Base-by-base conservation (phyloP, 2,329 filamentous ascomycete genomes). In the Trichophyton mentagrophytes region DNA sequence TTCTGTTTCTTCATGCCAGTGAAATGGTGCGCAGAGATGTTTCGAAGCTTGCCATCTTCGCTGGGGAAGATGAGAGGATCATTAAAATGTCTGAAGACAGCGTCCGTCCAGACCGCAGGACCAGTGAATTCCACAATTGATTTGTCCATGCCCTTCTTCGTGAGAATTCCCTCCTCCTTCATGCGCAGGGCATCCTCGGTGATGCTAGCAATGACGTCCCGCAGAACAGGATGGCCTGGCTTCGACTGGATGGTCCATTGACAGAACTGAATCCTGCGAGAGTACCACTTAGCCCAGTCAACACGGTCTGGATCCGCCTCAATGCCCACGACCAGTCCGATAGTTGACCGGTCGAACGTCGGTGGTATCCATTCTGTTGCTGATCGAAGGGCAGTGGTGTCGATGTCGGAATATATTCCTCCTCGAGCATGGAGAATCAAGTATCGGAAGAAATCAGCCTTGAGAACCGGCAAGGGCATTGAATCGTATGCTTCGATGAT, bases 181-280 rank as follows among this genome's bases (percentile, higher is more conserved):
- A 86, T 82, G 62, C 80, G 78, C 57, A 97, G 78, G 0, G 91
- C 88, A 71, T 91, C 84, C 65, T 89, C 81, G 0, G 92, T 96
- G 69, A 99, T 91, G 66, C 85, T 87, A 13, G 87, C 80, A 36
- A 99, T 90, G 63, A 96, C 83, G 63, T 96, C 89, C 64, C 91
- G 85, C 62, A 99, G 81, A 11, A 96, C 85, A 0, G 93, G 93
- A 72, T 99, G 93, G 9, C 93, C 93, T 0, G 92, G 88, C 74
- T 99, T 99, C 61, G 88, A 79, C 74, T 97, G 92, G 64, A 99
- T 96, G 1, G 93, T 99, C 93, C 93, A 99, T 73, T 99, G 93
- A 76, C 93, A 99, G 75, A 99, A 97, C 72, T 97, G 93, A 63
- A 99, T 91, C 65, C 92, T 84, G 62, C 93, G 87, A 65, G 90